Conservation (phyloP, 2,329 filamentous ascomycete species). For the Hypoxylon sp. region DNA sequence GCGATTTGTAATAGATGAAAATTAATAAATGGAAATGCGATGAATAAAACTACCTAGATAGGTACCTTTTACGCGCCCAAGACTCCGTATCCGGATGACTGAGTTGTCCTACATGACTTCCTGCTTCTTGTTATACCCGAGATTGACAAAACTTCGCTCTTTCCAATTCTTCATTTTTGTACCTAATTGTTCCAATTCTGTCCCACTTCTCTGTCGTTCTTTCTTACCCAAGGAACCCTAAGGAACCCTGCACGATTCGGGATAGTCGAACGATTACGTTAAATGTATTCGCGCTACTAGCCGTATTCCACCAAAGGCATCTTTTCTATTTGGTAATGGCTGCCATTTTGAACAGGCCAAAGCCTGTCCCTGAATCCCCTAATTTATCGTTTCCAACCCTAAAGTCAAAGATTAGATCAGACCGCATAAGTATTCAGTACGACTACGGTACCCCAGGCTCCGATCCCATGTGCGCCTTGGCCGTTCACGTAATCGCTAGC, state of each 20-base stretch:
- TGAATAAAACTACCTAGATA: background rate
- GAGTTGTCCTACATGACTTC: constrained; percentile 16
- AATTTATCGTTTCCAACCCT: constrained; percentile 36
- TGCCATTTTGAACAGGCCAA: constrained; percentile 46
- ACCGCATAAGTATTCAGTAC: constrained; percentile 40
- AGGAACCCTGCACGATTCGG: constrained; percentile 49
- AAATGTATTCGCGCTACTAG: constrained; percentile 59
- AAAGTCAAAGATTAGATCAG: constrained; percentile 43
- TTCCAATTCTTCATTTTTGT: constrained; percentile 17
- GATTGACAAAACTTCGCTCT: constrained; percentile 11
- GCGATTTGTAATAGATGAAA: constrained; percentile 29
- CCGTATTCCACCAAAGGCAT: constrained; percentile 50
- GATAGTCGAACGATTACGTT: constrained; percentile 64
- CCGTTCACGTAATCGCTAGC: constrained; percentile 7
- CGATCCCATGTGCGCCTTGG: constrained; percentile 32
- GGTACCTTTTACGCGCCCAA: constrained; percentile 1
- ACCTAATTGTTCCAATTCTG: constrained; percentile 22
- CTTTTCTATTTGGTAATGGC: constrained; percentile 67
- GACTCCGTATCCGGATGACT: constrained; percentile 21
- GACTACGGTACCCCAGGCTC: constrained; percentile 6
- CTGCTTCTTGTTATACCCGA: constrained; percentile 21
- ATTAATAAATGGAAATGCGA: constrained; percentile 18
- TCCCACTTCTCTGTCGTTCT: constrained; percentile 36
- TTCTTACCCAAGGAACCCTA: constrained; percentile 23
- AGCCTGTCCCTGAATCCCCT: constrained; percentile 42